Base-by-base conservation (phyloP, 306 rosid species). In the Trifolium fragiferum region DNA sequence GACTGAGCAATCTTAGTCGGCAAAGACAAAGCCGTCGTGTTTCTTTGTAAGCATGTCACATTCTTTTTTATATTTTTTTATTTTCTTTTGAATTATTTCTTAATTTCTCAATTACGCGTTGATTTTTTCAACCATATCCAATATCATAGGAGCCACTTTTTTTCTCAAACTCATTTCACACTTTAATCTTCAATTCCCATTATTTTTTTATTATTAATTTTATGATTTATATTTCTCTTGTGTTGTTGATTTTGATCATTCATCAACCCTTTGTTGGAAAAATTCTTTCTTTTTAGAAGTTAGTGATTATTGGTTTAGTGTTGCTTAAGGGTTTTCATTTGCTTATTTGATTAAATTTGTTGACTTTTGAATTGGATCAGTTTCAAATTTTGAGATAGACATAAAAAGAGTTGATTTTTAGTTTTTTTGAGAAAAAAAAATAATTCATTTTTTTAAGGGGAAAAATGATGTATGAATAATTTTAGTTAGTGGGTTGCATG, bases 281-380 rank as follows among this genome's bases (percentile, higher is more conserved):
- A n/a, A 49, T 46, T n/a, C 3, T 49, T n/a, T 20, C 6, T 54
- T 54, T 54, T 54, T 54, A 54, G 1, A 53, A 20, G 11, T 19
- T 20, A 6, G 1, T 54, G 60, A 53, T 53, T 53, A 19, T 54
- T 19, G 30, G 1, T 18, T 51, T 19, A 20, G 27, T 54, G 43
- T 15, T 38, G 20, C 9, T 65, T 10, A 65, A 65, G 15, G 66
- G 47, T 83, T 76, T 65, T 65, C 7, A 76, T 67, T 83, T 33
- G 74, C 65, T 65, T 79, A 19, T 78, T 82, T 51, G 30, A 76
- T 74, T 77, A 53, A 82, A 67, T 79, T 86, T 3, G 71, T 50
- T 69, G 73, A 62, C 76, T 80, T 69, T 55, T 20, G 20, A 41
- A 70, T 74, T 79, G 83, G 76, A 78, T 73, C 38, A 63, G 71